Base-by-base conservation (phyloP, 2,329 filamentous ascomycete species). In the Macrophomina pseudophaseolina region DNA sequence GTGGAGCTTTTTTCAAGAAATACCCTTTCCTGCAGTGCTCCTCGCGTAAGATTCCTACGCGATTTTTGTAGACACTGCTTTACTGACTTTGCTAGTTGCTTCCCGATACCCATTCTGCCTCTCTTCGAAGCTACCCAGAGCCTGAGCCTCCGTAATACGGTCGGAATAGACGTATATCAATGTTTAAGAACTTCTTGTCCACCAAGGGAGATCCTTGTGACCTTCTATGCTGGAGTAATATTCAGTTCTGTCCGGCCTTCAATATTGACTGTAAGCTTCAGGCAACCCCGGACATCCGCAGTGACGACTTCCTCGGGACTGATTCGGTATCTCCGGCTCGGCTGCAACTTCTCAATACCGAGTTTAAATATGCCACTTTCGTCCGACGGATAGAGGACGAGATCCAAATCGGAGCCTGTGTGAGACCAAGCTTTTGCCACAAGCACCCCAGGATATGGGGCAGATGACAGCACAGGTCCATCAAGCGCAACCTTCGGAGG, bases 371-470 rank as follows among this genome's bases (percentile, higher is more conserved):
- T 38, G 3, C 67, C 67, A 30, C 58, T 30, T 35, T 69, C 30
- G n/a, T 65, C 65, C 5, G 67, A 67, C 6, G 64, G 64, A 32
- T 69, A 69, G 32, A 71, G 33, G 2, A 71, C 70, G n/a, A 71
- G 32, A 35, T 69, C 68, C 2, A 71, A 52, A 4, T 66, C 66
- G 18, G 66, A 40, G 5, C 64, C 67, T 30, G 68, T 69, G 32
- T 70, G 65, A 28, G 69, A 69, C 54, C 66, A 69, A 1, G 60
- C 63, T 62, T 69, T 71, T 8, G 65, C 70, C 28, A 71, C 70
- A 3, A 71, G 64, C 3, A 70, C 70, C 30, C 69, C 64, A 5
- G 70, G 70, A 46, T 67, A 71, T 5, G 69, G 58, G 1, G 67
- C 68, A 7, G 65, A 58, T 11, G 69, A 67, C 35, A 71, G 32